Evolutionary conservation across 495 filamentous ascomycete species (phyloP), one percentile per base, ranked within the genome.

Genomic region (Penicillium verhagenii): DNA sequence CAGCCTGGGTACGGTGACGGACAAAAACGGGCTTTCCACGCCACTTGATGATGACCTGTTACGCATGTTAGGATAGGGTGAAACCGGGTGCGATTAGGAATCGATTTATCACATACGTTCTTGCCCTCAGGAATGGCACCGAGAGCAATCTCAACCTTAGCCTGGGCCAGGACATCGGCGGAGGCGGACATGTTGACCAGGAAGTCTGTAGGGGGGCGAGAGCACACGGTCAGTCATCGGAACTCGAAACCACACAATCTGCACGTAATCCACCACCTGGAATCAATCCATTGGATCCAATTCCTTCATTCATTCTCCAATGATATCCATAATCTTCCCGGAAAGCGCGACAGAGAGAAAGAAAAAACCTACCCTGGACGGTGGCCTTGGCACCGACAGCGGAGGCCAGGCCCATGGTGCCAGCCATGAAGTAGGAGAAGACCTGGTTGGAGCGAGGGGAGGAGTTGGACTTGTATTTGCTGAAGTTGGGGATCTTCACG

Each of bases 1-100:
- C 91, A 56, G 80, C 80, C 63, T 80, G 70, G 59, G 95, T 99
- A 61, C 95, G 91, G 86, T 99, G 95, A 72, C 95, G 93, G 85
- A 99, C 92, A 84, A 99, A 97, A 73, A 99, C 90, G 72, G 95
- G 95, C 86, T 99, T 99, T 70, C 95, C 95, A 79, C 95, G 88
- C 95, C 95, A 99, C 82, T 99, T 99, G 83, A 99, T 93, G 75
- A 97, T 95, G 72, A 97, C 88, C 90, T 95, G 63, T 68, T 59
- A 50, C 50, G 54, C 28, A 38, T 45, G 53, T 29, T 38, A 43
- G 35, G 49, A 52, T 42, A 42, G 33, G 52, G 43, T 14, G 42
- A 47, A 18, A 13, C 18, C 18, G 26, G 35, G n/a, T 48, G 18
- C 24, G 44, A 35, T 52, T 7, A 33, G 1, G 49, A 13, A 43